Evolutionary conservation across 345 rosid species (phyloP).

Genomic region (Citrus reticulata): DNA sequence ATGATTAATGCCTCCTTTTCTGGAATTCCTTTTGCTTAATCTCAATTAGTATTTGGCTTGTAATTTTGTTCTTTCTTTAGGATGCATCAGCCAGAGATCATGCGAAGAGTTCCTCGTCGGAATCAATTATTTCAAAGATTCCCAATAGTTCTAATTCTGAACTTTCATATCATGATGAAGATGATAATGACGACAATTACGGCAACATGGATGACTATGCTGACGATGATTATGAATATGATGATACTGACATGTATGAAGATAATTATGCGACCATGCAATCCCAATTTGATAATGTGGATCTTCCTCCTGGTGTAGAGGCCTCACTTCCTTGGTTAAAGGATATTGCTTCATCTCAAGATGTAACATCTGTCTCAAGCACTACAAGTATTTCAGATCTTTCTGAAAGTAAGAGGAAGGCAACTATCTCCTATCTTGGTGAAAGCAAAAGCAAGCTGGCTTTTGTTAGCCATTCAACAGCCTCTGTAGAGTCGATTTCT

Average conservation of each 20-base stretch:
- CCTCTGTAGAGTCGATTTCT: constrained; percentile 22
- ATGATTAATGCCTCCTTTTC: neutral
- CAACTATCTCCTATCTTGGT: neutral
- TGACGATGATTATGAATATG: constrained; percentile 29
- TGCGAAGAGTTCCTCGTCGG: constrained; percentile 29
- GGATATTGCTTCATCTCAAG: constrained; percentile 21
- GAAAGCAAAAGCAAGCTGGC: constrained; percentile 18
- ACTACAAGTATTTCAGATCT: constrained; percentile 2
- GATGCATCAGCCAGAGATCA: constrained; percentile 29
- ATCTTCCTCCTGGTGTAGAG: constrained; percentile 59
- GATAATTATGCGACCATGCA: constrained; percentile 38
- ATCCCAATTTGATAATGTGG: constrained; percentile 48
- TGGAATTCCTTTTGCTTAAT: neutral
- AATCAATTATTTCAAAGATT: constrained; percentile 23
- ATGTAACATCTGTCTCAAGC: constrained; percentile 5
- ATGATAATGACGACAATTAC: constrained; percentile 12
- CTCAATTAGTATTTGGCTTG: neutral
- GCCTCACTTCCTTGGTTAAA: constrained; percentile 44
- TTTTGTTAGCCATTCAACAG: constrained; percentile 24
- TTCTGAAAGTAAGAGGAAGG: constrained; percentile 18
- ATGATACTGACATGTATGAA: constrained; percentile 24
- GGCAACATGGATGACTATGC: constrained; percentile 5
- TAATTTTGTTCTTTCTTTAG: constrained; percentile 20
- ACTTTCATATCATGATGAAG: constrained; percentile 23
- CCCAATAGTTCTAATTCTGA: constrained; percentile 33